Conservation (phyloP, 768 basidiomycete species). For the Trametes meyenii region DNA sequence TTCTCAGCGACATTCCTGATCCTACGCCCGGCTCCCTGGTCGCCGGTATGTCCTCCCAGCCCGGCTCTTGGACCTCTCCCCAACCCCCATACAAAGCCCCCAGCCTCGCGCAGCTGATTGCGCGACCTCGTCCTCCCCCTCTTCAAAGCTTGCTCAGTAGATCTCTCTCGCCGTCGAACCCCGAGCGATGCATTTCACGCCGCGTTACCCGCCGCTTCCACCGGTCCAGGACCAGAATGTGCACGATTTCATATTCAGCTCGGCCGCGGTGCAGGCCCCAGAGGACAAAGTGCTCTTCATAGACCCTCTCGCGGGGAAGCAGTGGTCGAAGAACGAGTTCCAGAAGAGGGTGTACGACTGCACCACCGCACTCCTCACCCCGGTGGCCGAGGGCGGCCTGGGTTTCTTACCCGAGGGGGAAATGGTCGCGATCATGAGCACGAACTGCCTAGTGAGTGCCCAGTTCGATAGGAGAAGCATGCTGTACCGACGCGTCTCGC, state of each 20-base stretch:
- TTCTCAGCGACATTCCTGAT: background rate
- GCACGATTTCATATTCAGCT: conserved; percentile 55
- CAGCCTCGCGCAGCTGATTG: background rate
- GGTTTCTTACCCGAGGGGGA: conserved; percentile 54
- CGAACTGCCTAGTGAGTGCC: conserved; percentile 63
- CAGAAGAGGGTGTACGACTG: conserved; percentile 52
- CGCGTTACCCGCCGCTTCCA: conserved; percentile 57
- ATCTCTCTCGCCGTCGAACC: background rate
- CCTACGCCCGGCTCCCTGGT: conserved; percentile 8
- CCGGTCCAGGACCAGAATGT: conserved; percentile 52
- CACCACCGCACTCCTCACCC: conserved; percentile 53
- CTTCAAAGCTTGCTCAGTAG: background rate
- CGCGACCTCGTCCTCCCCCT: background rate
- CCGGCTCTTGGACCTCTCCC: too few relatives aligned
- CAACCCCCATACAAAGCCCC: background rate
- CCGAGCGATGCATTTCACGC: conserved; percentile 55
- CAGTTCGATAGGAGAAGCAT: background rate
- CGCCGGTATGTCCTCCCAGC: conserved; percentile 10
- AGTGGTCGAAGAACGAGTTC: conserved; percentile 51
- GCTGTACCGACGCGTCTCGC: background rate
- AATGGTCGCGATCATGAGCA: conserved; percentile 69
- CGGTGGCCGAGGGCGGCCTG: conserved; percentile 54
- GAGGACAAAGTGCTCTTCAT: conserved; percentile 56
- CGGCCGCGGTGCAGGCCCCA: conserved; percentile 43
- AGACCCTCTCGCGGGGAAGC: conserved; percentile 54